Evolutionary conservation across 169 alveolate genomes (phyloP).

Genomic region (Besnoitia besnoiti): DNA sequence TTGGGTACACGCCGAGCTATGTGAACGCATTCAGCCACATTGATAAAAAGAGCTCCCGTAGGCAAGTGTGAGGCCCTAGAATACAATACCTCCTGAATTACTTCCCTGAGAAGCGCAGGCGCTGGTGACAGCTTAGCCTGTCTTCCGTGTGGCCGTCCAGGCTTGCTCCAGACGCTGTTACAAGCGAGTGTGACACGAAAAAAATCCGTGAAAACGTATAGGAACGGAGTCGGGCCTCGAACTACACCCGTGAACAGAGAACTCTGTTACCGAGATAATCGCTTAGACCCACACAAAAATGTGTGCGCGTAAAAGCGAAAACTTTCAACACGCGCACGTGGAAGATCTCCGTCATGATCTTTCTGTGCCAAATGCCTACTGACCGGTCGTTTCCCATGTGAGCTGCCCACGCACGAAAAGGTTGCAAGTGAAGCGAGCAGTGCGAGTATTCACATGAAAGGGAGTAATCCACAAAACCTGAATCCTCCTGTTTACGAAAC

Average conservation of each 20-base stretch:
- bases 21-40: neutral
- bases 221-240: neutral
- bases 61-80: neutral
- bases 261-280: neutral
- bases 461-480: too few species aligned
- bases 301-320: too few species aligned
- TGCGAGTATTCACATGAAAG: neutral
- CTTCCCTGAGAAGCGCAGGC: neutral
- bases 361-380: neutral
- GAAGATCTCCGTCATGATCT: too few species aligned
- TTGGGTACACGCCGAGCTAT: too few species aligned
- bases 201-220: too few species aligned
- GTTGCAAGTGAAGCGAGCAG: neutral
- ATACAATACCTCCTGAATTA: too few species aligned
- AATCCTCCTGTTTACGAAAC: neutral
- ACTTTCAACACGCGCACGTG: too few species aligned
- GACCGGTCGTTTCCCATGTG: neutral
- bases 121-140: neutral
- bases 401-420: neutral
- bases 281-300: too few species aligned
- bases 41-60: neutral
- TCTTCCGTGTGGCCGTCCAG: too few species aligned
- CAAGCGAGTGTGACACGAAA: too few species aligned
- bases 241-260: neutral
- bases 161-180: too few species aligned